Conservation (phyloP, 23 red algal genomes). For the Gracilaria domingensis region DNA sequence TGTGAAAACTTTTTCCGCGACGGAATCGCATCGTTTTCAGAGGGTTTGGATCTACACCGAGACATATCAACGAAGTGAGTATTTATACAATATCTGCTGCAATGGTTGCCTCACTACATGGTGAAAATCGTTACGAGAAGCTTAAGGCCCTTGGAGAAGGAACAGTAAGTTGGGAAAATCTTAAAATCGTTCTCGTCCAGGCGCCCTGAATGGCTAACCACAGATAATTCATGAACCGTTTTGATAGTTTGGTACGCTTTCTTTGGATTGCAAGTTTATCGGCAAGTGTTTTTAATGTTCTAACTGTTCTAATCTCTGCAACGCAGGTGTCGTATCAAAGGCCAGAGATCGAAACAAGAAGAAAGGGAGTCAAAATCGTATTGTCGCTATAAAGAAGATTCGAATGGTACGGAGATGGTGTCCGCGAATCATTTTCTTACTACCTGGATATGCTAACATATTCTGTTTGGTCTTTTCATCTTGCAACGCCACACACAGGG, state of each 20-base stretch:
- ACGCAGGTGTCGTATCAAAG: constrained; percentile 75
- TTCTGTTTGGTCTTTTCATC: background rate
- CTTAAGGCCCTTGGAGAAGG: constrained; percentile 63
- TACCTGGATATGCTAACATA: background rate
- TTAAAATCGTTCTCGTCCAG: background rate
- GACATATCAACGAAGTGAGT: background rate
- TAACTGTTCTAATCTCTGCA: background rate
- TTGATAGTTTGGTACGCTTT: background rate
- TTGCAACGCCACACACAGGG: constrained; percentile 27
- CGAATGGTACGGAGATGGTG: constrained; percentile 76
- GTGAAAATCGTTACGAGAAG: constrained; percentile 63
- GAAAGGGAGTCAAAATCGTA: constrained; percentile 44
- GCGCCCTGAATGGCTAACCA: background rate
- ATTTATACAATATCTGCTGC: background rate
- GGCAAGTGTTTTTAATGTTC: background rate
- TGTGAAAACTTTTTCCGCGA: too few relatives aligned
- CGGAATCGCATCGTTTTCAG: background rate
- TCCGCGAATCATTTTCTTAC: background rate
- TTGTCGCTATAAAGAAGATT: constrained; percentile 92
- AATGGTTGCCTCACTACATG: constrained; percentile 34
- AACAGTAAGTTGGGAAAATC: constrained; percentile 42
- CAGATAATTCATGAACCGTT: background rate
- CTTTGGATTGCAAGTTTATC: background rate
- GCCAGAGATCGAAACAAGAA: constrained; percentile 57
- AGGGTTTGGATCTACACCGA: background rate